phyloP scores from a whole-genome alignment of 306 rosid species.

The Vicia faba region DNA sequence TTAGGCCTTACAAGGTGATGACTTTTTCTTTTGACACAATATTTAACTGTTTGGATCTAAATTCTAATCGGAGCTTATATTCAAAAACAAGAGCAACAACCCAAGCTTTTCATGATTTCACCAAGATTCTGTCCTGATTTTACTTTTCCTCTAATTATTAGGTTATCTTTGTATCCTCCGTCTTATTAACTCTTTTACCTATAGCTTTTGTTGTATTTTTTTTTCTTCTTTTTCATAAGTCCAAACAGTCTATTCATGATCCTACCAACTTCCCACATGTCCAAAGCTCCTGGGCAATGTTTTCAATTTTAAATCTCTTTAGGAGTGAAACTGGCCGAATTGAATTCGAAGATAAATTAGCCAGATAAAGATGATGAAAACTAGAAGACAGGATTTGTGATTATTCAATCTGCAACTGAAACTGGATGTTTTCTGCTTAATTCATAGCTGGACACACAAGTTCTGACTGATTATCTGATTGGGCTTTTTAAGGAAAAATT shows the following conservation, averaged over 20 bases:
- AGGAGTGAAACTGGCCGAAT: conserved; percentile 23
- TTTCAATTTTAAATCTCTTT: conserved; percentile 2
- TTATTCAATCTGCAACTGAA: conserved; percentile 12
- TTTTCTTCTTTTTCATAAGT: not conserved
- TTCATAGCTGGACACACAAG: not conserved
- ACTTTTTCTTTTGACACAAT: conserved; percentile 13
- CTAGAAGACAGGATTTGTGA: not conserved
- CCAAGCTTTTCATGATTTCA: conserved; percentile 4
- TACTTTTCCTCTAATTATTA: conserved; percentile 3
- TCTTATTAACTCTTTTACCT: not conserved
- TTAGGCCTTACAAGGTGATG: conserved; percentile 86
- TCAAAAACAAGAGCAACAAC: conserved; percentile 15
- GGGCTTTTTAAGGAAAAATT: not conserved
- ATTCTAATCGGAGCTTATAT: conserved; percentile 15
- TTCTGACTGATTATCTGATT: conserved; percentile 4
- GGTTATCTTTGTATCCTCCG: not conserved
- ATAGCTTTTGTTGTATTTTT: conserved; percentile 3
- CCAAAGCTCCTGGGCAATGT: not conserved
- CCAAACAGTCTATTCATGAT: not conserved
- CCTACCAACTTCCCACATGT: conserved; percentile 14
- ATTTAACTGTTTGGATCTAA: not conserved
- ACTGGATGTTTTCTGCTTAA: not conserved
- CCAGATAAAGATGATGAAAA: conserved; percentile 23
- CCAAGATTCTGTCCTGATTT: conserved; percentile 3
- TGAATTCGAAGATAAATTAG: conserved; percentile 22